Base-by-base conservation (phyloP, 176 grass and related monocot genomes). In the Avena eriantha region DNA sequence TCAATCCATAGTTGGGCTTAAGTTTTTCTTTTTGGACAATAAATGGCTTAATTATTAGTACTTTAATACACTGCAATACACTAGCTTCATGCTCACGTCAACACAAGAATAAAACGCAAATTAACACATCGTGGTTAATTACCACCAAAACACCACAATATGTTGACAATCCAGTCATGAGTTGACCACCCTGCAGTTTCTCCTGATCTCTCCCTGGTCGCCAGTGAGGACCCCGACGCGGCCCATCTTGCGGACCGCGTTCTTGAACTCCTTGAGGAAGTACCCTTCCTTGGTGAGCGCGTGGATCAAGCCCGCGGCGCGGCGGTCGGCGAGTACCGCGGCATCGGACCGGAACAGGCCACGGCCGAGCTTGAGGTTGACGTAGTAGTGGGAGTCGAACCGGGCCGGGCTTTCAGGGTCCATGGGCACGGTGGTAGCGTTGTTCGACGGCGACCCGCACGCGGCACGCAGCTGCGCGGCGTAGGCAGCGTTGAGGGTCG, bases 381-480 rank as follows among this genome's bases (percentile, higher is more conserved):
- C 85, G 85, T 81, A 92, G 93, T 95, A 95, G 82, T 90, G 87
- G 66, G 88, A 74, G 83, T 95, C 90, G 74, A 95, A 95, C 49
- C 36, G 55, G 16, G 82, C 81, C 3, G 66, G 3, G 79, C 85
- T 95, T 2, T 73, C 79, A 2, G 93, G 93, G 69, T 95, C 93
- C 90, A 92, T 86, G 21, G 68, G 5, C 58, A 90, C 88, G 15
- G 33, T 2, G 10, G 90, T 83, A 6, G 8, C 77, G 29, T 36
- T 82, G 85, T 90, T 86, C 1, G 36, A 24, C 47, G 79, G 10
- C 1, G 46, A 86, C 48, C 31, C 86, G 64, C 59, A 90, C 79
- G 8, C 2, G 1, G 76, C 58, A 0, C 85, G 69, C 0, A 91
- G 85, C 81, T 76, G 21, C 17, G 68, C 8, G 19, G 85, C 89